A percentile compares a stretch with the other conserved stretches of the same genome.
Evolutionary conservation across 352 stramenopile genomes (phyloP).

Genomic region (Pythium aphanidermatum): DNA sequence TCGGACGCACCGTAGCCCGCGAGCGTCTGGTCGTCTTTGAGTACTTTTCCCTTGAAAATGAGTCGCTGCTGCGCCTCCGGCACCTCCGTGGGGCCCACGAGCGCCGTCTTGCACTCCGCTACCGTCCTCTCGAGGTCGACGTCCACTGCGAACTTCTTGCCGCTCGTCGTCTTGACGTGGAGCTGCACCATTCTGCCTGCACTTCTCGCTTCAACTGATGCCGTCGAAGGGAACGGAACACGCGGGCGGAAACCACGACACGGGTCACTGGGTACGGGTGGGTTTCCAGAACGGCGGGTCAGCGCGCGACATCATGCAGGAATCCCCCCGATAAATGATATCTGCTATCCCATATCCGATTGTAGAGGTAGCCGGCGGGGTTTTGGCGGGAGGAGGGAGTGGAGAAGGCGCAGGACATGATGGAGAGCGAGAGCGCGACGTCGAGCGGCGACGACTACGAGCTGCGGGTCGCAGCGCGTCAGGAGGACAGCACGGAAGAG

Average conservation of each 20-base stretch:
- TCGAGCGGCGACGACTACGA: slow-evolving; percentile 9
- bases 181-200: slow-evolving; percentile 65
- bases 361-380: background rate
- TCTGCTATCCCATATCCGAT: background rate
- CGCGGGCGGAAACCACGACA: slow-evolving; percentile 2
- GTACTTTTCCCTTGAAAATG: slow-evolving; percentile 89
- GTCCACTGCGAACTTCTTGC: slow-evolving; percentile 76
- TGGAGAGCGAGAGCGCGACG: background rate
- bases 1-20: slow-evolving; percentile 73
- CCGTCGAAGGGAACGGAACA: background rate
- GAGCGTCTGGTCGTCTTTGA: slow-evolving; percentile 86
- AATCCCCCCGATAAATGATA: no score
- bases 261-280: background rate
- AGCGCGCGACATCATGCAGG: no score
- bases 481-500: background rate
- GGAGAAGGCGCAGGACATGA: background rate
- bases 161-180: slow-evolving; percentile 78
- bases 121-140: slow-evolving; percentile 66
- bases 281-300: no score
- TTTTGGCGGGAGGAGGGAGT: slow-evolving; percentile 20
- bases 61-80: slow-evolving; percentile 73
- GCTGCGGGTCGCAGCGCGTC: slow-evolving; percentile 3
- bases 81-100: slow-evolving; percentile 64
- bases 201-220: background rate
- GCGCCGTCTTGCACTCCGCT: slow-evolving; percentile 67